Conservation (phyloP, 345 rosid species). For the Hypericum androsaemum region DNA sequence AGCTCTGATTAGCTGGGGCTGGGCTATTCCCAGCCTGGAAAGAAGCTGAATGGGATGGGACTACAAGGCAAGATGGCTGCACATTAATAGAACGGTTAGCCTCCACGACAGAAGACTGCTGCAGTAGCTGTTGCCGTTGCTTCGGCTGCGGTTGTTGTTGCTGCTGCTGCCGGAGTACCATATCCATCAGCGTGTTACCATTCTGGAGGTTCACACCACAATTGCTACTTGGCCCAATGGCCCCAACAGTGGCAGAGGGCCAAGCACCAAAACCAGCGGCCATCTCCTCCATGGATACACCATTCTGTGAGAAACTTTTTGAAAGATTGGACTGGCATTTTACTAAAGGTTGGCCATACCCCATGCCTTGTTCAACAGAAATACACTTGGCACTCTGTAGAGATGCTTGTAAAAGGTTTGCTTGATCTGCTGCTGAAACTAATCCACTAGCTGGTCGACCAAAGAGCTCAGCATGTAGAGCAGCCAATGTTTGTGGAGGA, state of each 20-base stretch:
- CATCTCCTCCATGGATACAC: slow-evolving; percentile 27
- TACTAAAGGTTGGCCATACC: slow-evolving; percentile 35
- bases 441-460: slow-evolving; percentile 51
- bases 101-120: slow-evolving; percentile 30
- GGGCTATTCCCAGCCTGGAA: slow-evolving; percentile 32
- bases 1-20: slow-evolving; percentile 34
- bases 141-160: slow-evolving; percentile 11
- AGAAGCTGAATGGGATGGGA: slow-evolving; percentile 37
- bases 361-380: slow-evolving; percentile 30
- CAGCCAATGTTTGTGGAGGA: slow-evolving; percentile 64
- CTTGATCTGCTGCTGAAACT: slow-evolving; percentile 30
- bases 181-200: slow-evolving; percentile 28
- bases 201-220: slow-evolving; percentile 31
- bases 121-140: slow-evolving; percentile 15
- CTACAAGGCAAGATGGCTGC: slow-evolving; percentile 56
- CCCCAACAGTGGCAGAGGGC: slow-evolving; percentile 28
- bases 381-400: slow-evolving; percentile 34
- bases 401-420: slow-evolving; percentile 37
- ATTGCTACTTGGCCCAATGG: slow-evolving; percentile 20
- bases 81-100: slow-evolving; percentile 35
- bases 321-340: slow-evolving; percentile 13
- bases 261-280: slow-evolving; percentile 35
- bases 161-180: slow-evolving; percentile 30
- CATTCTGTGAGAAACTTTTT: slow-evolving; percentile 32
- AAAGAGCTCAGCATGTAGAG: slow-evolving; percentile 11